Conservation (phyloP, 768 basidiomycete genomes). For the Boletus subcaerulescens region DNA sequence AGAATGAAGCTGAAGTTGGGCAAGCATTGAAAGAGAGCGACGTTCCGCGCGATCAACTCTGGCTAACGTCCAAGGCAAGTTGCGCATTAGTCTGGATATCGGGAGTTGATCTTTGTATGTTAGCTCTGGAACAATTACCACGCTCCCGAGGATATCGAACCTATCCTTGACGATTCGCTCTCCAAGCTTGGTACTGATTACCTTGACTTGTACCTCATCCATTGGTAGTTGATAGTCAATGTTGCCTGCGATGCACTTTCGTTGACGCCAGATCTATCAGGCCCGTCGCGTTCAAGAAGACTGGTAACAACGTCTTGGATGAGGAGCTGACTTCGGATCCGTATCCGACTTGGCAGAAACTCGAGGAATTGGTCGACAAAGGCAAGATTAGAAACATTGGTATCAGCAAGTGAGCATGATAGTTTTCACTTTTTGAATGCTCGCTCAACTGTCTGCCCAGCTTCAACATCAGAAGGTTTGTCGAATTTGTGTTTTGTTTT, state of each 20-base stretch:
- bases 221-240: slow-evolving; percentile 49
- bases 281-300: slow-evolving; percentile 68
- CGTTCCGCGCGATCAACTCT: slow-evolving; percentile 60
- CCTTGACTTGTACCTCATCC: slow-evolving; percentile 78
- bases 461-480: slow-evolving; percentile 57
- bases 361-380: slow-evolving; percentile 73
- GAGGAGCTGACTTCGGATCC: slow-evolving; percentile 61
- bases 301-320: slow-evolving; percentile 46
- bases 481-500: neutral
- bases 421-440: neutral
- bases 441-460: slow-evolving; percentile 23
- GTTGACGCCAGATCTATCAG: slow-evolving; percentile 29
- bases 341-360: slow-evolving; percentile 76
- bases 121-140: slow-evolving; percentile 81
- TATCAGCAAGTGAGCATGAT: slow-evolving; percentile 64
- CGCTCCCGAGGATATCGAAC: slow-evolving; percentile 67
- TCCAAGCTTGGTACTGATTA: slow-evolving; percentile 61
- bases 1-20: slow-evolving; percentile 74
- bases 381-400: slow-evolving; percentile 81
- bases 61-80: slow-evolving; percentile 59
- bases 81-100: neutral
- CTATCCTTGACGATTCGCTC: slow-evolving; percentile 64
- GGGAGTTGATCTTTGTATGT: neutral
- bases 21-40: slow-evolving; percentile 55
- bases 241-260: neutral